These are phyloP conservation scores for Monilinia polystroma DNA, from an alignment of 2,329 filamentous ascomycete genomes.

Conservation along the genomic window DNA sequence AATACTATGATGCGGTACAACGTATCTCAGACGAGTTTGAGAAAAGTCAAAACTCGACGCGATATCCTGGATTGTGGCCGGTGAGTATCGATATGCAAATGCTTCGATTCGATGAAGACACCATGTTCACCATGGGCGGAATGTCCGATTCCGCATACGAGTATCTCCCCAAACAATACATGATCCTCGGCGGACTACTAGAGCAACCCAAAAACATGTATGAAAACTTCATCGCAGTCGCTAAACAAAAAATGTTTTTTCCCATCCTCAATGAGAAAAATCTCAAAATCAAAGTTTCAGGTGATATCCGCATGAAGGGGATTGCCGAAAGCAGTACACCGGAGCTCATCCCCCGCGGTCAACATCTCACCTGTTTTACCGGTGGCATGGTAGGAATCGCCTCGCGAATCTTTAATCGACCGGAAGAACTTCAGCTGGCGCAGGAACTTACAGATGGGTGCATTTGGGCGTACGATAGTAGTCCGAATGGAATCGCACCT, in stretches of 20 bases:
- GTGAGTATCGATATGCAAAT: constrained; percentile 51
- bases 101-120: constrained; percentile 48
- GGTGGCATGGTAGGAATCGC: constrained; percentile 71
- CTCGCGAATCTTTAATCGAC: constrained; percentile 57
- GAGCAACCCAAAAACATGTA: constrained; percentile 43
- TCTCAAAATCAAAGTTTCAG: constrained; percentile 49
- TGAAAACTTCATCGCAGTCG: constrained; percentile 47
- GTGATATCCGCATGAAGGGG: constrained; percentile 42
- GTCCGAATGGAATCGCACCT: constrained; percentile 60
- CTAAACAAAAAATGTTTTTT: constrained; percentile 48
- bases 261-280: constrained; percentile 45
- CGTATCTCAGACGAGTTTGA: constrained; percentile 59
- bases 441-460: constrained; percentile 61
- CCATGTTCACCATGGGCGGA: constrained; percentile 56
- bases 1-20: constrained; percentile 62
- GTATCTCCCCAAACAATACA: constrained; percentile 58
- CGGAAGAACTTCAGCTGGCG: constrained; percentile 56
- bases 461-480: constrained; percentile 59
- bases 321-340: constrained; percentile 48
- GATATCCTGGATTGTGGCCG: constrained; percentile 65
- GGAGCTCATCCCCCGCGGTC: constrained; percentile 42
- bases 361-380: constrained; percentile 71
- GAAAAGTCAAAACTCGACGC: constrained; percentile 52
- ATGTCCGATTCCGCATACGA: constrained; percentile 60
- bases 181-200: constrained; percentile 35